Conservation (phyloP, 257 asterid genomes). For the Scutellaria minor region DNA sequence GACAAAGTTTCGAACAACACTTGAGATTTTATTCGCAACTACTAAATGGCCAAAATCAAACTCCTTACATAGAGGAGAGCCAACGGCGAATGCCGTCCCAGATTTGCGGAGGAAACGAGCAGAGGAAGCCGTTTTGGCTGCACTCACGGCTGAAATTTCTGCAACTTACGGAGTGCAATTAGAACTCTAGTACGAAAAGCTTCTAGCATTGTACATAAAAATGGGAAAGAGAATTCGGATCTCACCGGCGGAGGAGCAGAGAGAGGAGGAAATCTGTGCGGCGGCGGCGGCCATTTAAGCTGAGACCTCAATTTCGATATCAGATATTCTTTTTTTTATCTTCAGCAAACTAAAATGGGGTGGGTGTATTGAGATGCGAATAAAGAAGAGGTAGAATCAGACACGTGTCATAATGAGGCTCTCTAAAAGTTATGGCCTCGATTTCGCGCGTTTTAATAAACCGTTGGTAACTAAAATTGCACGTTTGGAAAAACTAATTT, state of each 20-base stretch:
- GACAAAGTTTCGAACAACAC: background rate
- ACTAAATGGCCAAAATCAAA: background rate
- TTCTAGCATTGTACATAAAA: background rate
- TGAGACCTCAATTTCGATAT: conserved; percentile 13
- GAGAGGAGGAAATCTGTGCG: conserved; percentile 21
- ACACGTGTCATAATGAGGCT: conserved; percentile 33
- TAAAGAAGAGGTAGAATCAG: conserved; percentile 20
- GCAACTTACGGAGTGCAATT: conserved; percentile 1
- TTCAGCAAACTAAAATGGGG: background rate
- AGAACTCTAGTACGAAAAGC: conserved; percentile 10
- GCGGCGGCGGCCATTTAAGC: conserved; percentile 25
- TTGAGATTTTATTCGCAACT: background rate
- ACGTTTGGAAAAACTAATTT: no score
- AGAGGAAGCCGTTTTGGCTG: conserved; percentile 19
- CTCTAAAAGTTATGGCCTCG: no score
- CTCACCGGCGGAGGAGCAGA: conserved; percentile 39
- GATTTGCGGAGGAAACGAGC: conserved; percentile 33
- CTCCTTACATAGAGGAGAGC: conserved; percentile 40
- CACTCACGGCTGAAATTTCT: conserved; percentile 28
- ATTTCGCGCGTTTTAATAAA: no score
- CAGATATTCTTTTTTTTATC: background rate
- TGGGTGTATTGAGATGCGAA: conserved; percentile 5
- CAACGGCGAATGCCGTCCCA: conserved; percentile 38
- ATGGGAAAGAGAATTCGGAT: background rate
- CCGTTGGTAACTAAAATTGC: no score